A percentile compares a stretch with the other conserved stretches of the same genome.
These are phyloP conservation scores for Claviceps arundinis DNA, from an alignment of 2,329 filamentous ascomycete species.

Conservation along the genomic window DNA sequence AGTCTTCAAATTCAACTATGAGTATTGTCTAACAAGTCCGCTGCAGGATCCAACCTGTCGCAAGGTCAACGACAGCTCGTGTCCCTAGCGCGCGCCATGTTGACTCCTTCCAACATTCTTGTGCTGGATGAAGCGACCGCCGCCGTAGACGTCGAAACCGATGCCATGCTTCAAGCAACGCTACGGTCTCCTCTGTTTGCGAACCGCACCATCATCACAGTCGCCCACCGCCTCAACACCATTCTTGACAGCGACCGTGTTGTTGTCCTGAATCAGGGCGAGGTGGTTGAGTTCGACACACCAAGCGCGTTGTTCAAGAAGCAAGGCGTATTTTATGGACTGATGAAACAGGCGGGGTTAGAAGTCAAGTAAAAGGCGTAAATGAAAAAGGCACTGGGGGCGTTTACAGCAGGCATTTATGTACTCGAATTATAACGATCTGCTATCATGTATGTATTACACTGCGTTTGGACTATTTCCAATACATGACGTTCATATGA, in stretches of 20 bases:
- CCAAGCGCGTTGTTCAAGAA: constrained; percentile 64
- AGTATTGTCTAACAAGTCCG: no score
- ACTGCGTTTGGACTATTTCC: no score
- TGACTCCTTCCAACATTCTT: constrained; percentile 92
- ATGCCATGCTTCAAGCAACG: constrained; percentile 51
- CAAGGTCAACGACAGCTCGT: constrained; percentile 91
- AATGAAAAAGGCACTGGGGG: no score
- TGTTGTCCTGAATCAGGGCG: constrained; percentile 81
- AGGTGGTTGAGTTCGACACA: constrained; percentile 85
- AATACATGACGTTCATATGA: no score
- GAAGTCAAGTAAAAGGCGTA: constrained; percentile 25
- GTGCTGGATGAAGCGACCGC: constrained; percentile 95
- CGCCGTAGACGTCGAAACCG: constrained; percentile 54
- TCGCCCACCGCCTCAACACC: constrained; percentile 95
- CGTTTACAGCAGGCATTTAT: not conserved
- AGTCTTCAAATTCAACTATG: no score
- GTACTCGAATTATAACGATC: not conserved
- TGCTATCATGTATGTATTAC: no score
- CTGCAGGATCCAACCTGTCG: constrained; percentile 76
- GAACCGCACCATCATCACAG: constrained; percentile 93
- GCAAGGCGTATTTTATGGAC: constrained; percentile 69
- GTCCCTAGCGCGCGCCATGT: constrained; percentile 80
- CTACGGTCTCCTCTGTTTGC: constrained; percentile 57
- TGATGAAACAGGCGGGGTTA: constrained; percentile 84
- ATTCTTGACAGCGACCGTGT: constrained; percentile 84